These are phyloP conservation scores for Rhizoclosmatium globosum DNA, from an alignment of 192 early-diverging fungal genomes.

Conservation along the genomic window DNA sequence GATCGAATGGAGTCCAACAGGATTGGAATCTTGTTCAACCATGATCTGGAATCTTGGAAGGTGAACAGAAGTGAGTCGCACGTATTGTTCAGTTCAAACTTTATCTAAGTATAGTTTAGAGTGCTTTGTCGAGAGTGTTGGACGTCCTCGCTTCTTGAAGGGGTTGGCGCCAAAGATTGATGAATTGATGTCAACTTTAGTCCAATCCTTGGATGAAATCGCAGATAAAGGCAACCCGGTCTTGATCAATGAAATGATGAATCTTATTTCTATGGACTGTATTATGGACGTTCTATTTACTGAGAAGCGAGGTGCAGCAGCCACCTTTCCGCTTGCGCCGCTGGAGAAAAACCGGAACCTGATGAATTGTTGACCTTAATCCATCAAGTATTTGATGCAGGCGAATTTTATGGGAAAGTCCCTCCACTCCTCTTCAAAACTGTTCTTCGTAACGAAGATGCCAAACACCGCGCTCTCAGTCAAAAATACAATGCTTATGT, in stretches of 20 bases:
- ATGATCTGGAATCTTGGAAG: neutral
- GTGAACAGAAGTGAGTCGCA: neutral
- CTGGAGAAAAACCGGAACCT: neutral
- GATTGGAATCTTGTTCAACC: neutral
- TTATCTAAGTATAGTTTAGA: neutral
- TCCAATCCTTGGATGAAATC: neutral
- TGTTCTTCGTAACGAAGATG: neutral
- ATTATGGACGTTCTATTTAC: neutral
- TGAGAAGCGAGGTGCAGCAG: neutral
- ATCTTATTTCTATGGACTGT: neutral
- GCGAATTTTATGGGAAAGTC: neutral
- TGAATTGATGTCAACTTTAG: neutral
- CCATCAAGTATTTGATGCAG: neutral
- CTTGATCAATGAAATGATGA: neutral
- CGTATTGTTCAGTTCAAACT: neutral
- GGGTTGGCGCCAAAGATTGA: neutral
- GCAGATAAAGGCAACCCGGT: neutral
- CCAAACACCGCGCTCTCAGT: neutral
- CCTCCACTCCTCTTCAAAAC: neutral
- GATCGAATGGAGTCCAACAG: neutral
- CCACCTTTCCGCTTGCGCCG: neutral
- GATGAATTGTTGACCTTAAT: neutral
- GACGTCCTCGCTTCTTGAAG: neutral
- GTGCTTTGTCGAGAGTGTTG: neutral
- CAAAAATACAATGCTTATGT: neutral